Conservation (phyloP, 78 protist species). For the Tieghemostelium lacteum region DNA sequence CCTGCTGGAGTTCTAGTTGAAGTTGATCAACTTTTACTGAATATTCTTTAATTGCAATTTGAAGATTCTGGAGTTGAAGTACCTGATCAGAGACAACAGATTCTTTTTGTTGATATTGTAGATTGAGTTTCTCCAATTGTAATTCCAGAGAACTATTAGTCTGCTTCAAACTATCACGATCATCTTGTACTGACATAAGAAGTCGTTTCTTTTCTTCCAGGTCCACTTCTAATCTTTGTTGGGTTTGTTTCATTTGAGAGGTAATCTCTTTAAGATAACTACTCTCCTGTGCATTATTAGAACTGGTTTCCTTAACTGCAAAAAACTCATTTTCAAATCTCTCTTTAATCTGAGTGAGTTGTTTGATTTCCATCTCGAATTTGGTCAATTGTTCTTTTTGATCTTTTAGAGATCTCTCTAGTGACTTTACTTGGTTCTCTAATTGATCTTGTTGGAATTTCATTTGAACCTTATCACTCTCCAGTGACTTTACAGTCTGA, state of each 20-base stretch:
- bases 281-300: slow-evolving; percentile 38
- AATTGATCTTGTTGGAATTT: slow-evolving; percentile 1
- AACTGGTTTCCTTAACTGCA: slow-evolving; percentile 41
- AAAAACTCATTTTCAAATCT: slow-evolving; percentile 77
- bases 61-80: neutral
- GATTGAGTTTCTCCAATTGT: neutral
- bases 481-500: neutral
- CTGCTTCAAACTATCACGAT: slow-evolving; percentile 1
- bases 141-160: too few species aligned
- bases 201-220: slow-evolving; percentile 36
- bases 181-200: slow-evolving; percentile 20
- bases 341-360: slow-evolving; percentile 38
- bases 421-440: slow-evolving; percentile 19
- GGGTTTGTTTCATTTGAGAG: slow-evolving; percentile 56
- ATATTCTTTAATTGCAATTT: neutral
- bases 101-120: too few species aligned
- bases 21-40: slow-evolving; percentile 6
- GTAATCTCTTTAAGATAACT: slow-evolving; percentile 62
- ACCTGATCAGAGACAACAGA: slow-evolving; percentile 3
- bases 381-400: neutral
- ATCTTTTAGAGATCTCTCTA: slow-evolving; percentile 7
- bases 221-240: slow-evolving; percentile 40
- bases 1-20: neutral
- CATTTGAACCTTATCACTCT: neutral
- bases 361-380: slow-evolving; percentile 47